phyloP scores from a whole-genome alignment of 2,329 filamentous ascomycete genomes.

The Pseudogymnoascus sp. region DNA sequence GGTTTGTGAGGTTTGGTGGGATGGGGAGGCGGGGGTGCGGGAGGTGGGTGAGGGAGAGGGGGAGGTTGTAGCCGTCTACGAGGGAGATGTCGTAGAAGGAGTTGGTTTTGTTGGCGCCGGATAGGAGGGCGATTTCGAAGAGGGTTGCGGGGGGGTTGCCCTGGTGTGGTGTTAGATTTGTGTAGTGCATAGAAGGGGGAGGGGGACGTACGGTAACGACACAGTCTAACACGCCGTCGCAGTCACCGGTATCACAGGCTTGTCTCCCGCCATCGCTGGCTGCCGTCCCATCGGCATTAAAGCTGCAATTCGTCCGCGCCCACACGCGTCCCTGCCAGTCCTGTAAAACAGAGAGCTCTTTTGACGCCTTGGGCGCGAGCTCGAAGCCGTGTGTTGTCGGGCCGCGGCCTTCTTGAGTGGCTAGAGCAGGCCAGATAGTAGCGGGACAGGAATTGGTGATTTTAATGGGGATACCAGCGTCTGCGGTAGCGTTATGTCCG shows the following conservation, averaged over 20 bases:
- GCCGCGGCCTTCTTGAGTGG: constrained; percentile 61
- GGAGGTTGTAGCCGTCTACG: constrained; percentile 78
- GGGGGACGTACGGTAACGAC: constrained; percentile 50
- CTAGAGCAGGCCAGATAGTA: constrained; percentile 67
- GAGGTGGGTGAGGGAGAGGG: constrained; percentile 54
- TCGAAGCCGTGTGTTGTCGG: constrained; percentile 62
- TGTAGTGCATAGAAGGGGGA: background rate
- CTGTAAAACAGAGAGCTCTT: constrained; percentile 54
- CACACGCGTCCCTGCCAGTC: constrained; percentile 78
- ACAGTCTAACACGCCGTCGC: constrained; percentile 61
- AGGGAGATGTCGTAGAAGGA: constrained; percentile 80
- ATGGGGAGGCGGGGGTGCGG: constrained; percentile 52
- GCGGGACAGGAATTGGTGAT: constrained; percentile 65
- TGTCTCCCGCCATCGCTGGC: constrained; percentile 38
- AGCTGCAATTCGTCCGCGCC: constrained; percentile 77
- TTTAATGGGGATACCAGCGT: constrained; percentile 9
- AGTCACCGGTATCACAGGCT: constrained; percentile 69
- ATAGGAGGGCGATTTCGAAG: constrained; percentile 70
- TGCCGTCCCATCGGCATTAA: constrained; percentile 54
- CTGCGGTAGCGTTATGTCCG: constrained; percentile 16
- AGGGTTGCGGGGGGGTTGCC: constrained; percentile 67
- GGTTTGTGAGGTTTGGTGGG: constrained; percentile 68
- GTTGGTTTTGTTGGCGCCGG: constrained; percentile 49
- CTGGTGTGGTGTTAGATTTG: constrained; percentile 31
- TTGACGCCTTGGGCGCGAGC: constrained; percentile 48